These are phyloP conservation scores for Pyricularia grisea DNA, from an alignment of 2,329 filamentous ascomycete genomes.

Conservation along the genomic window DNA sequence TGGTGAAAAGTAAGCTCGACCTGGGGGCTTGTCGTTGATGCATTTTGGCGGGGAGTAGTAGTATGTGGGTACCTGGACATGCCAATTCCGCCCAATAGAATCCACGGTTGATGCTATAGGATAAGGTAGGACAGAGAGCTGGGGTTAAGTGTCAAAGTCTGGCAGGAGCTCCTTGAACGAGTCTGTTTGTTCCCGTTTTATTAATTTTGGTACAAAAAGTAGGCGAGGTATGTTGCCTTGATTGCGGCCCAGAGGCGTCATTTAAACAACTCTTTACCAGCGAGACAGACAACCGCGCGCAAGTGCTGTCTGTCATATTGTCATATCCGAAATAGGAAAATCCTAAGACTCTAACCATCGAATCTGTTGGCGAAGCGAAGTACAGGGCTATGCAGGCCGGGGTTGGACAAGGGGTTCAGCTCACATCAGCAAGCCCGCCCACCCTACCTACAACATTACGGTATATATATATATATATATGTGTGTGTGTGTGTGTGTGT, in stretches of 20 bases:
- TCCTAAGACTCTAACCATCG: background rate
- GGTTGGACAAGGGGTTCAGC: background rate
- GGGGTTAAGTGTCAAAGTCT: background rate
- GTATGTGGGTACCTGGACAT: background rate
- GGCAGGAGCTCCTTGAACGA: background rate
- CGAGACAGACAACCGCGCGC: background rate
- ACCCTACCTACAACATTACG: background rate
- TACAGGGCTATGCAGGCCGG: background rate
- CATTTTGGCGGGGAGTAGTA: background rate
- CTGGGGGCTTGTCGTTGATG: background rate
- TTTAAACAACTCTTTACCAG: background rate
- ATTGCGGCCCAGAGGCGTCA: background rate
- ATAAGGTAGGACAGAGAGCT: background rate
- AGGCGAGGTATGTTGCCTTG: background rate
- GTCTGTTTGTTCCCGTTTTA: background rate
- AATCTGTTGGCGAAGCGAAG: background rate
- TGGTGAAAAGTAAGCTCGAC: background rate
- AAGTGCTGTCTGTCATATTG: background rate
- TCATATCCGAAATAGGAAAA: background rate
- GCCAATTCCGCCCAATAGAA: background rate
- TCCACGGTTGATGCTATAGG: background rate
- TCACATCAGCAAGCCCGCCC: background rate
- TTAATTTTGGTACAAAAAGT: background rate
- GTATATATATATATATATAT: too few species aligned
- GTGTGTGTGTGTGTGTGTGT: too few species aligned